Conservation (phyloP, 2,329 filamentous ascomycete species). For the Cordyceps militaris region DNA sequence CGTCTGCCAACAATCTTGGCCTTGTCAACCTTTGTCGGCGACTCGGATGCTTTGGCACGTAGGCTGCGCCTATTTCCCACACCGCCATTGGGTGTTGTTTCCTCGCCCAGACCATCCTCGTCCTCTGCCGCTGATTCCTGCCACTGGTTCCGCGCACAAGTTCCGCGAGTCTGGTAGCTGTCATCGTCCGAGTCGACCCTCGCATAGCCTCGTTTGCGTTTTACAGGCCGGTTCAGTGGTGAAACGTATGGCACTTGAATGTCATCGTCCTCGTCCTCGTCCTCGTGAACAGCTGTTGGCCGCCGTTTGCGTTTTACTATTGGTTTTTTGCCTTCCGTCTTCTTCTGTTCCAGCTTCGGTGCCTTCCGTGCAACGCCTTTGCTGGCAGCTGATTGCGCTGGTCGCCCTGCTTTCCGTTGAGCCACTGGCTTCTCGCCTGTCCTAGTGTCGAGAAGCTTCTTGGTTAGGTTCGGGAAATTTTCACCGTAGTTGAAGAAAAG, state of each 20-base stretch:
- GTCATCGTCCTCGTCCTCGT: neutral
- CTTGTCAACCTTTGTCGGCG: conserved; percentile 17
- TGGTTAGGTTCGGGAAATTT: conserved; percentile 55
- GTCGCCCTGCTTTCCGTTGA: conserved; percentile 19
- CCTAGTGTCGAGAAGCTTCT: conserved; percentile 34
- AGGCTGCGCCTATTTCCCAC: neutral
- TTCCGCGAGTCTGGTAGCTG: neutral
- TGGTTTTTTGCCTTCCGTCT: conserved; percentile 16
- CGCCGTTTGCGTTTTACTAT: conserved; percentile 21
- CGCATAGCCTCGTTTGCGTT: conserved; percentile 8
- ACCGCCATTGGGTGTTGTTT: conserved; percentile 11
- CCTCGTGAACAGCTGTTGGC: neutral
- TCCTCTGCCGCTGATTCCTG: conserved; percentile 6
- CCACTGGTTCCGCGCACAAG: neutral
- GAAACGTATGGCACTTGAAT: neutral
- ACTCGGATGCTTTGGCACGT: conserved; percentile 19
- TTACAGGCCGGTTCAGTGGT: neutral
- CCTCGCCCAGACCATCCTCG: conserved; percentile 15
- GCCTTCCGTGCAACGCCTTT: conserved; percentile 21
- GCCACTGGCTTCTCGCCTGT: conserved; percentile 24
- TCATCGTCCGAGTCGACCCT: neutral
- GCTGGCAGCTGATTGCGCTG: conserved; percentile 15
- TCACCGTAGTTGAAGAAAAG: conserved; percentile 77
- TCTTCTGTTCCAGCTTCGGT: conserved; percentile 20
- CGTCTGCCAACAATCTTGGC: conserved; percentile 29